Percentiles rank a stretch among this genome's conserved stretches.
phyloP scores from a whole-genome alignment of 1,139 yeast species.

The Yamadazyma dendronema region DNA sequence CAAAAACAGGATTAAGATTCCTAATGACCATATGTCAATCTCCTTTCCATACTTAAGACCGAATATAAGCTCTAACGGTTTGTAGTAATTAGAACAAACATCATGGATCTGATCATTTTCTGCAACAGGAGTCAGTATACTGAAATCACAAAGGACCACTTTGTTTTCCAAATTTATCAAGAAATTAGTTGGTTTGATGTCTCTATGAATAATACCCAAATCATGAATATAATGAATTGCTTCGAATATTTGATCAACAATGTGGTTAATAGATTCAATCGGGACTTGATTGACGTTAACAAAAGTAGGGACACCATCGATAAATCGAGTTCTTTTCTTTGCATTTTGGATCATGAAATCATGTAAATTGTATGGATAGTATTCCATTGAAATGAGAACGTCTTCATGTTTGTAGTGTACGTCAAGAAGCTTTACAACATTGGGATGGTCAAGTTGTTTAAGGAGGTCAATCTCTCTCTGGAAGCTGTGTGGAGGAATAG shows the following conservation, averaged over 20 bases:
- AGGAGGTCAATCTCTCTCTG: constrained; percentile 32
- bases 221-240: constrained; percentile 33
- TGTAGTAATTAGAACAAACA: constrained; percentile 73
- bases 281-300: constrained; percentile 17
- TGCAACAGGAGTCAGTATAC: constrained; percentile 54
- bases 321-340: constrained; percentile 12
- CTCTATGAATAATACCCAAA: constrained; percentile 77
- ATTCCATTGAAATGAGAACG: constrained; percentile 32
- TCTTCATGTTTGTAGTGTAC: constrained; percentile 32
- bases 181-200: constrained; percentile 79
- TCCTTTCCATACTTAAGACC: constrained; percentile 61
- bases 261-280: constrained; percentile 13
- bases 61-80: constrained; percentile 81
- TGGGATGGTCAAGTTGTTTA: constrained; percentile 20
- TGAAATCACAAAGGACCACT: constrained; percentile 71
- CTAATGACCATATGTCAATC: constrained; percentile 82
- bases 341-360: constrained; percentile 21
- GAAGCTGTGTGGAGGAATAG: constrained; percentile 39
- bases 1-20: constrained; percentile 63
- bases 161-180: constrained; percentile 37
- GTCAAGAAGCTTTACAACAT: constrained; percentile 24
- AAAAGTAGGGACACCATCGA: constrained; percentile 9
- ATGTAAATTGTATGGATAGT: constrained; percentile 27
- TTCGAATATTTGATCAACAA: constrained; percentile 20
- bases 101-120: constrained; percentile 52